Conservation (phyloP, 2,329 filamentous ascomycete genomes). For the Diaporthe citri region DNA sequence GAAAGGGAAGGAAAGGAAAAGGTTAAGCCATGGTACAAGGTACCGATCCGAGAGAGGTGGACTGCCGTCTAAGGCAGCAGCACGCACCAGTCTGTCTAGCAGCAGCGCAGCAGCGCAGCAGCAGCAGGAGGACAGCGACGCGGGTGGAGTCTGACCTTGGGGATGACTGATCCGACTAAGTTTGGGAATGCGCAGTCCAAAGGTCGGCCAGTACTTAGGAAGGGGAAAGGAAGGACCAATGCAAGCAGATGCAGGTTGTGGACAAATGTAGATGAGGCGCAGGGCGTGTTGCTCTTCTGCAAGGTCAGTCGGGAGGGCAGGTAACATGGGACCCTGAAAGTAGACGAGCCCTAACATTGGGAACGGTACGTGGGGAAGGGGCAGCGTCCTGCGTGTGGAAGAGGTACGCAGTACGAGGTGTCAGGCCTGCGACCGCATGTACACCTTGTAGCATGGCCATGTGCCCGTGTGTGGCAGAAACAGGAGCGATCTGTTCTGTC, state of each 20-base stretch:
- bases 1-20: constrained; percentile 38
- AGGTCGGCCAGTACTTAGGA: constrained; percentile 32
- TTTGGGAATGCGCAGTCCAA: constrained; percentile 35
- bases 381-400: constrained; percentile 3
- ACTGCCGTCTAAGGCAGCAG: constrained; percentile 40
- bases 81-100: constrained; percentile 18
- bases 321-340: constrained; percentile 39
- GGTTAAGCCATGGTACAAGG: constrained; percentile 35
- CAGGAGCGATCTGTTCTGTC: constrained; percentile 9
- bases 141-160: constrained; percentile 38
- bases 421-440: constrained; percentile 27
- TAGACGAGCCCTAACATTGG: constrained; percentile 32
- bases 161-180: constrained; percentile 40
- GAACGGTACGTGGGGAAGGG: constrained; percentile 34
- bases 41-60: constrained; percentile 31
- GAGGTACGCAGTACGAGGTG: constrained; percentile 37
- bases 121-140: constrained; percentile 32
- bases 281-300: constrained; percentile 37
- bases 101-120: constrained; percentile 20
- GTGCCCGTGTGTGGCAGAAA: constrained; percentile 18
- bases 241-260: constrained; percentile 37
- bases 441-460: constrained; percentile 31
- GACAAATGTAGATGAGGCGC: constrained; percentile 40
- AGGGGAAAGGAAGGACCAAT: constrained; percentile 29
- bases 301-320: constrained; percentile 33